A percentile compares a stretch with the other conserved stretches of the same genome.
Conservation (phyloP, 192 early-diverging fungal genomes). For the Gryganskiella cystojenkinii region DNA sequence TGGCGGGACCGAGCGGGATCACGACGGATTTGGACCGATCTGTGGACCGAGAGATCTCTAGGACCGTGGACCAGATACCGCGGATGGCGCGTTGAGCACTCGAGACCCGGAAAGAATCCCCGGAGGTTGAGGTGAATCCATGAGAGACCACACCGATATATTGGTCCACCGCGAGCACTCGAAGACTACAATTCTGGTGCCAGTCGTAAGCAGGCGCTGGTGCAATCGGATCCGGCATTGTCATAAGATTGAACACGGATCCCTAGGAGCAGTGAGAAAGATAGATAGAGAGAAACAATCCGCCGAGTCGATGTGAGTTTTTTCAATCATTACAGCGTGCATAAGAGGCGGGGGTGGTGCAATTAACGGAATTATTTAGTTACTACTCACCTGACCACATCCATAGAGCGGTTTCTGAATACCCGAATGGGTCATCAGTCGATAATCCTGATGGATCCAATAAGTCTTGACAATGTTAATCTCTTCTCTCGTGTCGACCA, state of each 20-base stretch:
- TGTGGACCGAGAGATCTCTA: neutral
- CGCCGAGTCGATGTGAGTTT: neutral
- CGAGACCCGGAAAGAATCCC: too few relatives aligned
- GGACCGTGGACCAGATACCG: too few relatives aligned
- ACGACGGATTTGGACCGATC: neutral
- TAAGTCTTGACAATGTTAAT: constrained; percentile 18
- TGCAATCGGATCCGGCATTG: neutral
- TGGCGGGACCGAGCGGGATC: neutral
- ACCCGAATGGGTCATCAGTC: constrained; percentile 3
- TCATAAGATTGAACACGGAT: neutral
- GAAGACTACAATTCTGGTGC: neutral
- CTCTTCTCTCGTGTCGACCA: constrained; percentile 4
- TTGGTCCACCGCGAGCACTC: neutral
- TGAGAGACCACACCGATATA: too few relatives aligned
- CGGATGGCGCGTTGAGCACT: too few relatives aligned
- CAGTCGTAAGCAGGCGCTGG: neutral
- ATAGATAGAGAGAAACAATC: too few relatives aligned
- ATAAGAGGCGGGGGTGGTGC: too few relatives aligned
- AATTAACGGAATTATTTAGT: neutral
- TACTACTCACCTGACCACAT: neutral
- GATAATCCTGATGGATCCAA: constrained; percentile 29
- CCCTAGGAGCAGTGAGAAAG: neutral
- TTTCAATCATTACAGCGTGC: too few relatives aligned
- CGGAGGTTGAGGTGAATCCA: too few relatives aligned
- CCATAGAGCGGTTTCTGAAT: neutral